phyloP scores from a whole-genome alignment of 139 green algal species.

The Picochlorum costavermella region DNA sequence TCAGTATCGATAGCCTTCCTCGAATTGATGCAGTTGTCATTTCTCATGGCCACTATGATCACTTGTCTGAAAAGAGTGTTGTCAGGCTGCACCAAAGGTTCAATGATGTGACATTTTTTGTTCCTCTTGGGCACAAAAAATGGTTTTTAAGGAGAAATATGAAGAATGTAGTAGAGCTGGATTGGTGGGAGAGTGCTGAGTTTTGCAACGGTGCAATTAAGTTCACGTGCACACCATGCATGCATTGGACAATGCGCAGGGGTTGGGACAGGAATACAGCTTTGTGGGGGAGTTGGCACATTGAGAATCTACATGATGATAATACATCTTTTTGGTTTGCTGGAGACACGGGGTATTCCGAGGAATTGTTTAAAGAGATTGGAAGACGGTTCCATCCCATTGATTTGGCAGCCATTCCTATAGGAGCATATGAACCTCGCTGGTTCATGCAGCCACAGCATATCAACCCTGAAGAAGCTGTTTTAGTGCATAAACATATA shows the following conservation, averaged over 20 bases:
- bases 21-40: constrained; percentile 65
- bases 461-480: constrained; percentile 51
- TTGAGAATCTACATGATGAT: constrained; percentile 9
- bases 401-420: constrained; percentile 44
- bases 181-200: constrained; percentile 53
- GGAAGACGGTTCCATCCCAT: constrained; percentile 51
- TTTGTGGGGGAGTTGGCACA: constrained; percentile 61
- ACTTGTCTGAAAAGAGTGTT: constrained; percentile 50
- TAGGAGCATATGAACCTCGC: constrained; percentile 20
- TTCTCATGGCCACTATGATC: constrained; percentile 59
- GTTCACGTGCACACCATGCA: constrained; percentile 32
- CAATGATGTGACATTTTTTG: constrained; percentile 35
- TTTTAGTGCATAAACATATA: constrained; percentile 59
- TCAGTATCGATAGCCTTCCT: constrained; percentile 31
- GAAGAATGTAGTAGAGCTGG: constrained; percentile 54
- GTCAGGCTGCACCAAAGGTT: constrained; percentile 37
- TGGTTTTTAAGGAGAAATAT: constrained; percentile 54
- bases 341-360: constrained; percentile 67
- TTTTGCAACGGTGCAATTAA: constrained; percentile 10
- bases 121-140: constrained; percentile 49
- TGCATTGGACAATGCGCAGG: constrained; percentile 55
- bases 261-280: constrained; percentile 34
- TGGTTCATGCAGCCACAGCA: constrained; percentile 54
- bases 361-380: constrained; percentile 54
- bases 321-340: constrained; percentile 57